A percentile compares a stretch with the other conserved stretches of the same genome.
Evolutionary conservation across 352 stramenopile species (phyloP).

Genomic region (Pythium rhizo-oryzae): DNA sequence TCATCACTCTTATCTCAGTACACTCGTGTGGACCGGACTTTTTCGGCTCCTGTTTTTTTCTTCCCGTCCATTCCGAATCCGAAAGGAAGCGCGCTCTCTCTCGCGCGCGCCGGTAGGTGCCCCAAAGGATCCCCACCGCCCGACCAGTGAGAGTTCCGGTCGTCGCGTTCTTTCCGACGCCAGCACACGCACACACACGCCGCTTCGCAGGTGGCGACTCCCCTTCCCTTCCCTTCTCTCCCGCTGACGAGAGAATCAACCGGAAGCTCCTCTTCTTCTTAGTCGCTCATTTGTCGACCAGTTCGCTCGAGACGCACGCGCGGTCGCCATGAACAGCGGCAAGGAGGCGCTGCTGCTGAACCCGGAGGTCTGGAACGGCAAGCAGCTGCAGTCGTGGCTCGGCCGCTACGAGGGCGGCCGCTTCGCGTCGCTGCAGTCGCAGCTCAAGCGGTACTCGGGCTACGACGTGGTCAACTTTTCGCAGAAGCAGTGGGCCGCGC

Average conservation of each 20-base stretch:
- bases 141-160: too few species aligned
- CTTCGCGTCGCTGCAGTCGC: slow-evolving; percentile 52
- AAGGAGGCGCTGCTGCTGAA: slow-evolving; percentile 72
- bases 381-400: slow-evolving; percentile 82
- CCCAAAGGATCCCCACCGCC: too few species aligned
- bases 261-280: too few species aligned
- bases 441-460: slow-evolving; percentile 65
- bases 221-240: background rate
- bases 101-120: background rate
- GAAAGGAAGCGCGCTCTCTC: slow-evolving; percentile 1
- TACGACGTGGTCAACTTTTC: slow-evolving; percentile 72
- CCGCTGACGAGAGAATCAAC: too few species aligned
- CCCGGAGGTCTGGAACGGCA: slow-evolving; percentile 78
- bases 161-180: background rate
- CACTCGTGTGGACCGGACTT: background rate
- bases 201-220: too few species aligned
- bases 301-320: too few species aligned
- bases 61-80: slow-evolving; percentile 24
- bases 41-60: background rate
- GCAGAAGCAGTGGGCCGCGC: slow-evolving; percentile 53
- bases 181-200: too few species aligned
- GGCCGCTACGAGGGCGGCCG: slow-evolving; percentile 72
- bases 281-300: too few species aligned
- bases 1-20: slow-evolving; percentile 25
- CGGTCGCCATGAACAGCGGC: slow-evolving; percentile 2